Evolutionary conservation across 1,284 basidiomycete species (phyloP).

Genomic region (Melampsora larici-populina): DNA sequence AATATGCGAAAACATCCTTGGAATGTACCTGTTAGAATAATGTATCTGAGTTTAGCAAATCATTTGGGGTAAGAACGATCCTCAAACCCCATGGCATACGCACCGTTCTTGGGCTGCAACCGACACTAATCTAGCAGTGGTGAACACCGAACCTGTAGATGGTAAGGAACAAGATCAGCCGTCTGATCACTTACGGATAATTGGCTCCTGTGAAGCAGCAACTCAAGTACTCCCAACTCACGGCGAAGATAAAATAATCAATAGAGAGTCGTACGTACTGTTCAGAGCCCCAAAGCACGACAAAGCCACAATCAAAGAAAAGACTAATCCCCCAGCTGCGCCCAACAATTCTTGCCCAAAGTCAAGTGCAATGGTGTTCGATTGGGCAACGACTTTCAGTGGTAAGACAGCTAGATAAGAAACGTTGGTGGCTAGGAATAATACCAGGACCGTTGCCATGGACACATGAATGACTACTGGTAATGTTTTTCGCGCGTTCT

Average conservation of each 20-base stretch:
- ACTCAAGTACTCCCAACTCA: conserved; percentile 53
- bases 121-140: conserved; percentile 71
- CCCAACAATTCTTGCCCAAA: conserved; percentile 86
- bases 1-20: conserved; percentile 71
- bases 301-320: conserved; percentile 79
- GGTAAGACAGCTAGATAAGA: conserved; percentile 87
- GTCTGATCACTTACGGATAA: too few relatives aligned
- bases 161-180: conserved; percentile 51
- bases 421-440: conserved; percentile 79
- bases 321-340: conserved; percentile 75
- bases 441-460: conserved; percentile 71
- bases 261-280: conserved; percentile 56
- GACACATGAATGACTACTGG: conserved; percentile 84
- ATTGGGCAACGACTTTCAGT: conserved; percentile 48
- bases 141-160: conserved; percentile 44
- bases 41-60: conserved; percentile 47
- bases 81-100: background rate
- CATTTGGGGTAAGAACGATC: conserved; percentile 35
- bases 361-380: conserved; percentile 59
- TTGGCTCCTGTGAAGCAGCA: too few relatives aligned
- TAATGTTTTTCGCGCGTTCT: conserved; percentile 76
- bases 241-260: conserved; percentile 1
- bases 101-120: conserved; percentile 81
- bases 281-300: conserved; percentile 92
- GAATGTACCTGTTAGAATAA: conserved; percentile 53